Evolutionary conservation across 768 basidiomycete species (phyloP).

Genomic region (Agaricus blazei): DNA sequence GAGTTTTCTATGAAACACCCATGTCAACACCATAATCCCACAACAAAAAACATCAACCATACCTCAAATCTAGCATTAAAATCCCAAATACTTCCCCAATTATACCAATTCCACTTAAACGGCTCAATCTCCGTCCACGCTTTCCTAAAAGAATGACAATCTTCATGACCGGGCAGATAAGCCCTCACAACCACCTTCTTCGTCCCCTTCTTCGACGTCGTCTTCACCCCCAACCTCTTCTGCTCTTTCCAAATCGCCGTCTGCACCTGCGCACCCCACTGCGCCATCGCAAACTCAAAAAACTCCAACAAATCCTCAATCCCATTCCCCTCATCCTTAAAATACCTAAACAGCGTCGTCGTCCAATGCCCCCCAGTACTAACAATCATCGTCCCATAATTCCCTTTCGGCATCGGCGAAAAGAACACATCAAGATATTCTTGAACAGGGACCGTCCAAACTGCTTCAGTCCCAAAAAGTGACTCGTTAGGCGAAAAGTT

Average conservation of each 20-base stretch:
- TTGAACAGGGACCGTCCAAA: constrained; percentile 47
- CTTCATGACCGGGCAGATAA: constrained; percentile 62
- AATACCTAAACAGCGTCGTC: constrained; percentile 41
- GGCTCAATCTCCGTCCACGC: constrained; percentile 45
- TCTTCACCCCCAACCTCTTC: constrained; percentile 4
- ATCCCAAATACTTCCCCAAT: constrained; percentile 58
- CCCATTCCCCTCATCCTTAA: constrained; percentile 35
- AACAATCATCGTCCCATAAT: constrained; percentile 58
- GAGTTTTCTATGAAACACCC: constrained; percentile 27
- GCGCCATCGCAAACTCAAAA: constrained; percentile 51
- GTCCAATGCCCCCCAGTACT: constrained; percentile 73
- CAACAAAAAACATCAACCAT: constrained; percentile 8
- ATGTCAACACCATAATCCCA: neutral
- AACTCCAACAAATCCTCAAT: constrained; percentile 52
- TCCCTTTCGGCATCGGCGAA: constrained; percentile 38
- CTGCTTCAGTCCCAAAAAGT: constrained; percentile 52
- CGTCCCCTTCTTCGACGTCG: constrained; percentile 12
- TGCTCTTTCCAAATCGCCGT: constrained; percentile 31
- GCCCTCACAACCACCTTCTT: constrained; percentile 51
- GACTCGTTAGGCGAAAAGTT: constrained; percentile 20
- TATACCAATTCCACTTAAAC: constrained; percentile 48
- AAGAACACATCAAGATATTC: constrained; percentile 52
- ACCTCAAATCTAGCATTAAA: constrained; percentile 61
- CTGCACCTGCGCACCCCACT: constrained; percentile 53
- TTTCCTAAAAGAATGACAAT: constrained; percentile 44